Evolutionary conservation across 306 rosid genomes (phyloP), one percentile per base, ranked within the genome.

Genomic region (Hippophae tibetana): DNA sequence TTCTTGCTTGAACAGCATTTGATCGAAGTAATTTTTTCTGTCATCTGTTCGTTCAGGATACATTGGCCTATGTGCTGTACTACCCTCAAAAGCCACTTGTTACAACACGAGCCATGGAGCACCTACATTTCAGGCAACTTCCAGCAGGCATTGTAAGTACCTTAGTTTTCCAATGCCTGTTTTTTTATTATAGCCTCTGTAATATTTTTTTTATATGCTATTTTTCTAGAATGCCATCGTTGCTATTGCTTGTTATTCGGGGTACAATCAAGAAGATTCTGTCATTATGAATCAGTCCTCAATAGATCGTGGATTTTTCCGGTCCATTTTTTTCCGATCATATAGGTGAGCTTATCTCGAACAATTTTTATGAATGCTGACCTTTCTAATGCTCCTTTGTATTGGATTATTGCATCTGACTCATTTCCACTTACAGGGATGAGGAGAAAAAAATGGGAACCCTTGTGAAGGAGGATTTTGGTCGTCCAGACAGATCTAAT

Each of bases 391-490:
- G 38, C 38, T 61, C 7, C 6, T 9, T 47, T 25, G 50, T 68
- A 13, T 18, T 70, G 10, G 47, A 56, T 14, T 6, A 43, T 65
- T 76, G 38, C 57, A 43, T 62, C 59, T 72, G 46, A 52, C 18
- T 46, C 50, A n/a, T 25, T 46, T 50, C 23, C 53, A 25, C 50
- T 52, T 31, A 60, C 69, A 92, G 99, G 62, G 99, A 92, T 42
- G 99, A 92, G 77, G 99, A 92, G 80, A 92, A 92, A 76, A 92
- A 92, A 78, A 92, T 92, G 99, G 99, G 99, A 54, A 92, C 98
- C 53, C 84, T 92, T 25, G 98, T 92, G 67, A 92, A 92, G 77
- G 98, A 92, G 78, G 96, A 87, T 76, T 92, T 92, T 69, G 96
- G 98, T 48, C 95, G 98, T 52, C 98, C 98, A 18, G 98, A 92